These are phyloP conservation scores for Panellus pusillus DNA, from an alignment of 768 basidiomycete genomes.

Conservation along the genomic window DNA sequence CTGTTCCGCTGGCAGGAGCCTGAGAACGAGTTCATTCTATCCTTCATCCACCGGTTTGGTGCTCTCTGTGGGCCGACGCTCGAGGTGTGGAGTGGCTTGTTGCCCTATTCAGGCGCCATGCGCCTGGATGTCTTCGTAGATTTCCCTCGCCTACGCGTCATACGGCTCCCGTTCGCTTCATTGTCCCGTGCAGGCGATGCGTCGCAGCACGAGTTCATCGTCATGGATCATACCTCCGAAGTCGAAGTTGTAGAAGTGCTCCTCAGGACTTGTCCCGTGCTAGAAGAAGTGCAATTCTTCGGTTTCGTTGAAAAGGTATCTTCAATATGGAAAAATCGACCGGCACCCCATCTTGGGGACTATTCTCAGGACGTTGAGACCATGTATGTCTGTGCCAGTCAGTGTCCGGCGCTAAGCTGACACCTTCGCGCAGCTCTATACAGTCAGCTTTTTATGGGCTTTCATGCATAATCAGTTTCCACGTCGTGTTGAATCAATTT, in stretches of 20 bases:
- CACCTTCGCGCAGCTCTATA: too few relatives aligned
- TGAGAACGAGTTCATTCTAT: background rate
- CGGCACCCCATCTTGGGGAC: background rate
- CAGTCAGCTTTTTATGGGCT: too few relatives aligned
- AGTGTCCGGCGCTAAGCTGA: too few relatives aligned
- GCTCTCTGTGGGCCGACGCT: conserved; percentile 7
- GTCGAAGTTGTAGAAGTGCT: background rate
- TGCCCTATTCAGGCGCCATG: conserved; percentile 2
- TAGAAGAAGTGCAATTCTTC: conserved; percentile 2
- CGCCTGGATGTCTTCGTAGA: background rate
- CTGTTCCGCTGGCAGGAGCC: conserved; percentile 1
- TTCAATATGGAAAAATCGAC: conserved; percentile 5
- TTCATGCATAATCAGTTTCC: too few relatives aligned
- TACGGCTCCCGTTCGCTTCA: background rate
- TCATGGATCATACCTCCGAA: too few relatives aligned
- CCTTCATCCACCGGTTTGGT: background rate
- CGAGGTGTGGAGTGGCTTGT: conserved; percentile 4
- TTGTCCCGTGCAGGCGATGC: background rate
- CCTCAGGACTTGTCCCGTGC: background rate
- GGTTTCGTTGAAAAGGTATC: background rate
- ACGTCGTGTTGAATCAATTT: too few relatives aligned
- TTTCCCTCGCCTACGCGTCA: conserved; percentile 5
- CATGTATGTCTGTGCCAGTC: background rate
- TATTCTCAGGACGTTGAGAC: background rate
- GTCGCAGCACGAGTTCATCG: background rate